phyloP scores from a whole-genome alignment of 2,329 filamentous ascomycete genomes.

The Neofusicoccum sp. region DNA sequence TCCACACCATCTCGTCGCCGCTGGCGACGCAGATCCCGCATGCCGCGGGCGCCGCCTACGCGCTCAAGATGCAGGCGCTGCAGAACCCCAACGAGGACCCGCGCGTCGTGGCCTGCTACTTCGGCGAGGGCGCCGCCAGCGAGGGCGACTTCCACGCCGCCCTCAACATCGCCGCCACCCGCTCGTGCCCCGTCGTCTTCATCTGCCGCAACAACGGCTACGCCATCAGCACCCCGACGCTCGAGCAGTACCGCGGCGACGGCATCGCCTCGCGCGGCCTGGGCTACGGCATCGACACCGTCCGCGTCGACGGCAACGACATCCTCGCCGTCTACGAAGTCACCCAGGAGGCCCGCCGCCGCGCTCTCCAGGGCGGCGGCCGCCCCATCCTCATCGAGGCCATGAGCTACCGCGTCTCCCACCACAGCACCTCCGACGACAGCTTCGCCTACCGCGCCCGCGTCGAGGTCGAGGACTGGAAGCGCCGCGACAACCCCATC shows the following conservation, averaged over 20 bases:
- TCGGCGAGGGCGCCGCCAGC: constrained; percentile 85
- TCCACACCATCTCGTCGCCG: constrained; percentile 86
- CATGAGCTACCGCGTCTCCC: constrained; percentile 96
- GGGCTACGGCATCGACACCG: constrained; percentile 91
- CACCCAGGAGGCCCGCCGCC: constrained; percentile 70
- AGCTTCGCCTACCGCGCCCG: constrained; percentile 92
- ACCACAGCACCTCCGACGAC: constrained; percentile 96
- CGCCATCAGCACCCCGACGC: constrained; percentile 83
- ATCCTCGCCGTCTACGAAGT: constrained; percentile 84
- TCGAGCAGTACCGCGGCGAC: constrained; percentile 89
- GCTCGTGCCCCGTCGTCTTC: constrained; percentile 84
- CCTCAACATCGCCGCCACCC: constrained; percentile 84
- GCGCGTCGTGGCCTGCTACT: constrained; percentile 77
- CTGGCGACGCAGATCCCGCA: constrained; percentile 88
- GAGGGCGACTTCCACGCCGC: constrained; percentile 92
- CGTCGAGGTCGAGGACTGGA: constrained; percentile 95
- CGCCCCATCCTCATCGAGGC: constrained; percentile 85
- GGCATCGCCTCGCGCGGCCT: constrained; percentile 84
- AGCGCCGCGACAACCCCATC: constrained; percentile 83
- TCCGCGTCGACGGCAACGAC: constrained; percentile 91
- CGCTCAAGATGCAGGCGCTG: constrained; percentile 74
- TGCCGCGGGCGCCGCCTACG: constrained; percentile 82
- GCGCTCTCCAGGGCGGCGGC: constrained; percentile 78
- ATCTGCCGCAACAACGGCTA: constrained; percentile 93
- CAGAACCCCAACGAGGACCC: constrained; percentile 59